Percentiles rank a stretch among this genome's conserved stretches.
These are phyloP conservation scores for Mycena vulgaris DNA, from an alignment of 768 basidiomycete genomes.

Conservation along the genomic window DNA sequence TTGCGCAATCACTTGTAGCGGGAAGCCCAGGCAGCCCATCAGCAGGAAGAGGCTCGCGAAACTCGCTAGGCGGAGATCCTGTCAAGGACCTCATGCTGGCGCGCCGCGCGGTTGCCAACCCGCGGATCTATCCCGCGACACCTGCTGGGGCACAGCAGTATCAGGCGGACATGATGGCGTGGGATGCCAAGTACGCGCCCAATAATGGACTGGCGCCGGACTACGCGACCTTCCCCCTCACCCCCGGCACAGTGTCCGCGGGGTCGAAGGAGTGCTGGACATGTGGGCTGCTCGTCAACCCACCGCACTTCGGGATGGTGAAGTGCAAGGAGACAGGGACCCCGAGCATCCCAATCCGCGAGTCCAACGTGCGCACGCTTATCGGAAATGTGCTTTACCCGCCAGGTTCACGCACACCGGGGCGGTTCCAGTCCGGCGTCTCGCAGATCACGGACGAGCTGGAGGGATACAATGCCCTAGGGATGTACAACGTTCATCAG, in stretches of 20 bases:
- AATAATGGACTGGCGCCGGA: constrained; percentile 9
- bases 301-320: constrained; percentile 10
- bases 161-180: neutral
- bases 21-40: neutral
- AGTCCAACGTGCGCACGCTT: neutral
- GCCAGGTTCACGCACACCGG: neutral
- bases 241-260: constrained; percentile 10
- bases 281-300: constrained; percentile 8
- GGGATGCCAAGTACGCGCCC: constrained; percentile 15
- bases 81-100: neutral
- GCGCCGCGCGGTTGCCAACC: neutral
- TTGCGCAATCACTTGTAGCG: neutral
- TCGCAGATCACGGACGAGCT: constrained; percentile 20
- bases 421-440: neutral
- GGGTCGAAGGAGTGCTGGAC: constrained; percentile 20
- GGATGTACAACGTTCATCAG: constrained; percentile 2
- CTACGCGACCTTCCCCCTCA: constrained; percentile 9
- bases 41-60: neutral
- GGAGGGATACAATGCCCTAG: constrained; percentile 21
- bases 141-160: neutral
- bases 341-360: neutral
- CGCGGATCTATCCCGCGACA: neutral
- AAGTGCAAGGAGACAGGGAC: neutral
- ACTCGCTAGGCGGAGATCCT: constrained; percentile 10
- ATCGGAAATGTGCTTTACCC: constrained; percentile 3